Conservation (phyloP, 371 early-diverging fungal species). For the Apophysomyces variabilis region DNA sequence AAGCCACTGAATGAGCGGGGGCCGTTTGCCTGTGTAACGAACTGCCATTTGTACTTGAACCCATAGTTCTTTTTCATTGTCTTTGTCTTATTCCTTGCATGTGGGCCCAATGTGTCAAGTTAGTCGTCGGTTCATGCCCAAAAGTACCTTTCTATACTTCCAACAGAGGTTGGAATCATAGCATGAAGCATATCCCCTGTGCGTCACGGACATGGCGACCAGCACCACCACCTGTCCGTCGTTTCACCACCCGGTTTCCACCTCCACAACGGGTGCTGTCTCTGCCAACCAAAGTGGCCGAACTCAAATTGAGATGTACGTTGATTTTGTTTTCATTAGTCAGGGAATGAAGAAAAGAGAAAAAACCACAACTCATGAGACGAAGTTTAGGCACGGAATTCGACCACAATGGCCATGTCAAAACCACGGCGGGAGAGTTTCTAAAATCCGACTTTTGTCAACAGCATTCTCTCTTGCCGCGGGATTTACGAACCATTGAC, state of each 20-base stretch:
- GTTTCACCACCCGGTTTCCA: neutral
- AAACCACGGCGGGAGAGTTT: constrained; percentile 77
- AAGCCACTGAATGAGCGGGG: neutral
- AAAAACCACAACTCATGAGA: neutral
- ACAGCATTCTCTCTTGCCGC: constrained; percentile 75
- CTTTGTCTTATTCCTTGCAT: neutral
- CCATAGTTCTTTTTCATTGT: neutral
- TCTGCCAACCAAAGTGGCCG: constrained; percentile 32
- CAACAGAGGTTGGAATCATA: neutral
- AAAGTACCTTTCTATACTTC: neutral
- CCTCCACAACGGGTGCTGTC: constrained; percentile 2
- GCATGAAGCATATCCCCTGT: too few species aligned
- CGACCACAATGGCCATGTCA: constrained; percentile 71
- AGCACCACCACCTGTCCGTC: neutral
- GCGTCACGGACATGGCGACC: too few species aligned
- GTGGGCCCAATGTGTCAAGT: constrained; percentile 5
- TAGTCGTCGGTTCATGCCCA: neutral
- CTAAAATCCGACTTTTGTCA: constrained; percentile 78
- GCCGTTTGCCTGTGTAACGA: neutral
- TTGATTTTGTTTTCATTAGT: neutral
- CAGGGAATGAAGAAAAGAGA: too few species aligned
- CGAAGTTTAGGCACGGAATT: constrained; percentile 68
- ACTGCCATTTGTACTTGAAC: neutral
- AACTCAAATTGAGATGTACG: constrained; percentile 38
- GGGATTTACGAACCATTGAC: constrained; percentile 84